Evolutionary conservation across 208 protist genomes (phyloP), one percentile per base, ranked within the genome.

Genomic region (Vickermania ingenoplastis): DNA sequence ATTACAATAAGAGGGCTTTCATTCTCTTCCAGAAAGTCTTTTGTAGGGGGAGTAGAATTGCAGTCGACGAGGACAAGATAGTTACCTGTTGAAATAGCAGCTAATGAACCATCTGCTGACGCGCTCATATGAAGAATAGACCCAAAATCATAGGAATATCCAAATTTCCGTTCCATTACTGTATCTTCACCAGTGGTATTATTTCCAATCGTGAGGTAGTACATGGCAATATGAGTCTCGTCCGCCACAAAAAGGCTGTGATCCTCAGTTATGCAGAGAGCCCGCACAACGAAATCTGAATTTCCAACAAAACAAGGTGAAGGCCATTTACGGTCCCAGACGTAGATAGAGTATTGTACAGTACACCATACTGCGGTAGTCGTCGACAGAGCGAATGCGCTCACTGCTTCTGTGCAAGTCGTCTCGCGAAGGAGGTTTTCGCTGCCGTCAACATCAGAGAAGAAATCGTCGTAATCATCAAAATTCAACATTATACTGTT

Each of bases 51-150:
- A 4, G 62, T 36, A 29, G 61, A 14, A 28, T 66, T 60, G 22
- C 64, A 71, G 23, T 68, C 54, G 1, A 75, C 2, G 11, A 75
- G 22, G 53, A 61, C 14, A 41, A 75, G 22, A 48, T 51, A 17
- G 7, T 59, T 22, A 31, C 58, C 57, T 14, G 65, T 63, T 2
- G 65, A 72, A 48, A 73, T 21, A 17, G 61, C 66, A 0, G 55
- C 61, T 3, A 50, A 25, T 3, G 61, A 24, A 13, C 65, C 64
- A 59, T 77, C 71, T 23, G 71, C 53, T 14, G 65, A 54, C 11
- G 23, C 50, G 23, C 50, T 54, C 21, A 54, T 26, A 25, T 54
- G 50, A 54, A 26, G 13, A 25, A 26, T 45, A 45, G 36, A 45
- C 36, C 36, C 36, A 45, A 45, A 45, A 17, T 45, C 17, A 17